These are phyloP conservation scores for Chrysochromulina tobinii DNA, from an alignment of 78 protist species.

Conservation along the genomic window DNA sequence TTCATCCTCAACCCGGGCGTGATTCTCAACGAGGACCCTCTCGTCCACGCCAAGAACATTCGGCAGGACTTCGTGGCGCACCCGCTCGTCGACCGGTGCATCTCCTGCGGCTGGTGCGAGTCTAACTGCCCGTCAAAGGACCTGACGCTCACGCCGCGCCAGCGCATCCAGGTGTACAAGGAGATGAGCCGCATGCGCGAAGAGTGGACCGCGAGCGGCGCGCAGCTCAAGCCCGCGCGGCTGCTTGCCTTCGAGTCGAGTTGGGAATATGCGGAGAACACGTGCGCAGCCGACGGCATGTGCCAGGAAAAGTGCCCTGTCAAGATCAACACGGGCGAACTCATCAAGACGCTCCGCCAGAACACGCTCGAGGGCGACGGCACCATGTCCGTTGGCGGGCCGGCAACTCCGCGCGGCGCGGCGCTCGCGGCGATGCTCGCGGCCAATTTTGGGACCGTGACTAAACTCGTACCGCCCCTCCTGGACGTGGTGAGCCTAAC, in stretches of 20 bases:
- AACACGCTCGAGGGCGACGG: background rate
- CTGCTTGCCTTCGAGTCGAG: slow-evolving; percentile 13
- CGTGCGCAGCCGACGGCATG: slow-evolving; percentile 66
- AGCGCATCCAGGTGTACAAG: slow-evolving; percentile 40
- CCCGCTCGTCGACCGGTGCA: slow-evolving; percentile 49
- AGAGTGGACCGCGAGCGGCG: background rate
- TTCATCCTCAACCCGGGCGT: slow-evolving; percentile 57
- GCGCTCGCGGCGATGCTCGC: slow-evolving; percentile 20
- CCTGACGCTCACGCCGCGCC: slow-evolving; percentile 57
- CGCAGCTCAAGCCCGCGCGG: slow-evolving; percentile 9
- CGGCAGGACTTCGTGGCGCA: slow-evolving; percentile 32
- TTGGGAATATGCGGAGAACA: background rate
- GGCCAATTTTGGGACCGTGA: background rate
- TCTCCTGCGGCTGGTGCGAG: slow-evolving; percentile 65
- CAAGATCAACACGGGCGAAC: slow-evolving; percentile 53
- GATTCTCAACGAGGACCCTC: slow-evolving; percentile 49
- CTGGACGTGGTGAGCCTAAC: background rate
- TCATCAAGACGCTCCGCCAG: slow-evolving; percentile 49
- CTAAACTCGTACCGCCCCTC: background rate
- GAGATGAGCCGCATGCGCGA: background rate
- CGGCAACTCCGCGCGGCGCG: background rate
- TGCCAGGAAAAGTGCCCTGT: slow-evolving; percentile 66
- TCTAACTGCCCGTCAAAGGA: slow-evolving; percentile 55
- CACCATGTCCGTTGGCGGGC: background rate
- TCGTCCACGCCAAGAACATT: slow-evolving; percentile 37